phyloP scores from a whole-genome alignment of 2,329 filamentous ascomycete genomes.

The Trichoderma asperellum region DNA sequence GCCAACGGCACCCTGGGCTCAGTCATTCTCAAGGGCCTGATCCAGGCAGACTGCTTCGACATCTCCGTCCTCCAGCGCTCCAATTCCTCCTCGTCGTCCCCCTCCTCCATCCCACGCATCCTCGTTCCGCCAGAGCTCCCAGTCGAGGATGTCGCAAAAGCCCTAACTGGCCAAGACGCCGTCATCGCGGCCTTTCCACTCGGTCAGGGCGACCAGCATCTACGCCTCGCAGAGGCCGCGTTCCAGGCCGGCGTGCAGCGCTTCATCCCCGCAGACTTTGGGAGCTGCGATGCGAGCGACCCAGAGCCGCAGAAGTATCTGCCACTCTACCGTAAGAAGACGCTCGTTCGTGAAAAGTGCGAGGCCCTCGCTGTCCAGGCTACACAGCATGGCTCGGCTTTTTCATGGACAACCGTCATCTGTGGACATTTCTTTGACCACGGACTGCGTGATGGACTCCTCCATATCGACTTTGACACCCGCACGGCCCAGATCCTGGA shows the following conservation, averaged over 20 bases:
- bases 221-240: constrained; percentile 61
- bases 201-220: constrained; percentile 49
- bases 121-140: constrained; percentile 39
- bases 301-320: constrained; percentile 42
- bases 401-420: constrained; percentile 57
- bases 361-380: constrained; percentile 41
- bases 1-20: constrained; percentile 48
- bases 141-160: constrained; percentile 47
- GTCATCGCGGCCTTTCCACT: constrained; percentile 50
- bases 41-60: constrained; percentile 48
- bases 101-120: constrained; percentile 32
- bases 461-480: constrained; percentile 50
- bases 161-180: constrained; percentile 60
- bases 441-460: constrained; percentile 45
- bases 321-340: constrained; percentile 44
- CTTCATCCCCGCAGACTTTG: constrained; percentile 65
- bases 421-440: constrained; percentile 54
- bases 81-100: constrained; percentile 36
- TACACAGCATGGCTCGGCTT: constrained; percentile 30
- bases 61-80: constrained; percentile 60
- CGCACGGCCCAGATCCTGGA: constrained; percentile 53
- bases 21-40: constrained; percentile 44
- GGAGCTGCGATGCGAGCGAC: constrained; percentile 44
- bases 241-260: constrained; percentile 62
- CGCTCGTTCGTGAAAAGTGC: constrained; percentile 39